Conservation (phyloP, 1,139 yeast species). For the Kodamaea sp. region DNA sequence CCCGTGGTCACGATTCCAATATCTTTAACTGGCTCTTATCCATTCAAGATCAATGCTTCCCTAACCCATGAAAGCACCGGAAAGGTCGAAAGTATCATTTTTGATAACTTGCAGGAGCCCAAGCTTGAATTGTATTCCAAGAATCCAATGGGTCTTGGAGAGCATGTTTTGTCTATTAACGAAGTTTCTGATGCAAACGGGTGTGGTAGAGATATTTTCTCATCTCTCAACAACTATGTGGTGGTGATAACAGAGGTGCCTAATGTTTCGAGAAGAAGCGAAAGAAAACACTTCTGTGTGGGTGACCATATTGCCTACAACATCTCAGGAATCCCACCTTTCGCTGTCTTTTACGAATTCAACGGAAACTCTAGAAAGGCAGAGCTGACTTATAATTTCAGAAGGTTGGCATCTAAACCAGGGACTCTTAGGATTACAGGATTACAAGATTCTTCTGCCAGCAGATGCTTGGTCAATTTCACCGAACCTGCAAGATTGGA, state of each 20-base stretch:
- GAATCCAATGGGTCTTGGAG: conserved; percentile 35
- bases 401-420: conserved; percentile 77
- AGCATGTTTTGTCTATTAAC: conserved; percentile 58
- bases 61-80: conserved; percentile 44
- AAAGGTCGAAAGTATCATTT: conserved; percentile 12
- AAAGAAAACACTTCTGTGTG: conserved; percentile 68
- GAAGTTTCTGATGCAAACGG: conserved; percentile 70
- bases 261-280: conserved; percentile 46
- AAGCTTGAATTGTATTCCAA: conserved; percentile 16
- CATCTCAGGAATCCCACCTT: conserved; percentile 79
- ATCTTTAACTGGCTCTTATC: conserved; percentile 58
- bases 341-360: conserved; percentile 71
- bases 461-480: conserved; percentile 66
- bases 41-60: conserved; percentile 58
- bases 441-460: conserved; percentile 72
- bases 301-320: conserved; percentile 86
- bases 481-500: conserved; percentile 39
- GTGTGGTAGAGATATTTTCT: conserved; percentile 52
- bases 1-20: conserved; percentile 57
- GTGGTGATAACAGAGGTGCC: conserved; percentile 79
- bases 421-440: conserved; percentile 73
- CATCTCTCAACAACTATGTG: conserved; percentile 34
- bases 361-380: conserved; percentile 64
- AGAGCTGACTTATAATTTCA: conserved; percentile 51
- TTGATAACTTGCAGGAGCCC: conserved; percentile 20